phyloP scores from a whole-genome alignment of 2,329 filamentous ascomycete species.

The Orbilia oligospora region DNA sequence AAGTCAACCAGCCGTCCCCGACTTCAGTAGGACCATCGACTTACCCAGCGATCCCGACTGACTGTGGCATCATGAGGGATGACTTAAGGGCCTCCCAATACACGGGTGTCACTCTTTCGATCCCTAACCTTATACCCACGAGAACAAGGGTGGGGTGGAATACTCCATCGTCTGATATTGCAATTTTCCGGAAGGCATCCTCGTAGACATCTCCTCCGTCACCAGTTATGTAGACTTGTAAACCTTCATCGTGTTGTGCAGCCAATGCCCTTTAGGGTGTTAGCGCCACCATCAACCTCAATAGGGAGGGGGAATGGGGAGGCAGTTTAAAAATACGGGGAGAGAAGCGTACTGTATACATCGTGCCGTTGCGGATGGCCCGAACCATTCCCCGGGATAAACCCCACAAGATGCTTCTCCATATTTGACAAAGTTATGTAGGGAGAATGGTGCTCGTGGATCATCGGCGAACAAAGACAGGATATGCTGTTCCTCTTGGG shows the following conservation, averaged over 20 bases:
- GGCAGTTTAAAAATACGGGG: no score
- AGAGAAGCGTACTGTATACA: constrained; percentile 83
- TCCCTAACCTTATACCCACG: constrained; percentile 88
- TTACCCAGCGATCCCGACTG: constrained; percentile 95
- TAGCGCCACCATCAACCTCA: constrained; percentile 9
- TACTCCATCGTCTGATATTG: constrained; percentile 75
- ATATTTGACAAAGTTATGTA: constrained; percentile 92
- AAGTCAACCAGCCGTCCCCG: constrained; percentile 41
- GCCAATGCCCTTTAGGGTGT: constrained; percentile 76
- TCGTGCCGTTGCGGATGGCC: constrained; percentile 92
- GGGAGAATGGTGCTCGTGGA: constrained; percentile 87
- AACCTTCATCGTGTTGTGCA: constrained; percentile 74
- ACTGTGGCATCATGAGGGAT: constrained; percentile 87
- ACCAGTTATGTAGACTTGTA: constrained; percentile 89
- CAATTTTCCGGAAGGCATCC: constrained; percentile 84
- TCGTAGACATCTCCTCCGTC: constrained; percentile 94
- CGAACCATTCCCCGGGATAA: constrained; percentile 98
- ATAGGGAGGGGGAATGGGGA: neutral
- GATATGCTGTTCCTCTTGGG: constrained; percentile 77
- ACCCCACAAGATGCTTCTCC: constrained; percentile 91
- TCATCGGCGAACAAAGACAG: constrained; percentile 90
- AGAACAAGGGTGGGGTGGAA: constrained; percentile 91
- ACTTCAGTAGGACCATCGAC: constrained; percentile 63
- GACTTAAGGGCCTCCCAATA: constrained; percentile 95
- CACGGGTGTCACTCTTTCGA: constrained; percentile 92